These are phyloP conservation scores for Cinchona pubescens DNA, from an alignment of 257 asterid species.

Conservation along the genomic window DNA sequence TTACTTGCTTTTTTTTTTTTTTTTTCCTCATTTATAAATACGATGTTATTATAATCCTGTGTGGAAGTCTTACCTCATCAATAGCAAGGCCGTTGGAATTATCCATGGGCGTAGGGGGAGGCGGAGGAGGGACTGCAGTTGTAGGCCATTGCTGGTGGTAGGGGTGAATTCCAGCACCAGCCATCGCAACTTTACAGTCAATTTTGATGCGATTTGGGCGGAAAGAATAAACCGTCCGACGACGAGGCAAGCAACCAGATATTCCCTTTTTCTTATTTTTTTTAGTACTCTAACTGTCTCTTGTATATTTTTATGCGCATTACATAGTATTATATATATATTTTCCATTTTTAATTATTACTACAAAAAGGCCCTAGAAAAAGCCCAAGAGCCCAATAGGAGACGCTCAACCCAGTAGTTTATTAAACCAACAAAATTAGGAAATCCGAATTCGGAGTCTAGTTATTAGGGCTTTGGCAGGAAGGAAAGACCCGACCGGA, in stretches of 20 bases:
- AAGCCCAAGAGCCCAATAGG: too few relatives aligned
- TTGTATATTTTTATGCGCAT: too few relatives aligned
- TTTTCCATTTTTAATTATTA: too few relatives aligned
- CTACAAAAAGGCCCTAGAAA: too few relatives aligned
- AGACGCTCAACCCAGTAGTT: too few relatives aligned
- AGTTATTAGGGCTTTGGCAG: neutral
- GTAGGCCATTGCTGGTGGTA: conserved; percentile 83
- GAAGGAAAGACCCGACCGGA: too few relatives aligned
- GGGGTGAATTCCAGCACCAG: conserved; percentile 69
- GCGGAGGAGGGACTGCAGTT: conserved; percentile 46
- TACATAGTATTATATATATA: too few relatives aligned
- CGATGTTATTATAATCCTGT: neutral
- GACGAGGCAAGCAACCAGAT: too few relatives aligned
- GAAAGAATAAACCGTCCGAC: conserved; percentile 15
- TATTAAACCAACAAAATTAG: too few relatives aligned
- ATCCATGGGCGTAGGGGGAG: conserved; percentile 40
- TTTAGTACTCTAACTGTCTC: too few relatives aligned
- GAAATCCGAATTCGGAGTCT: too few relatives aligned
- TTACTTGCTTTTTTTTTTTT: neutral
- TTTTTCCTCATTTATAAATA: neutral
- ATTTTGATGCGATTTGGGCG: neutral
- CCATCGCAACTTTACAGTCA: conserved; percentile 26
- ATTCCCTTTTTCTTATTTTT: too few relatives aligned
- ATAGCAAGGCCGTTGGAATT: conserved; percentile 22
- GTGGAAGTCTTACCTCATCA: conserved; percentile 32